These are phyloP conservation scores for Populus simonii DNA, from an alignment of 345 rosid species.

Conservation along the genomic window DNA sequence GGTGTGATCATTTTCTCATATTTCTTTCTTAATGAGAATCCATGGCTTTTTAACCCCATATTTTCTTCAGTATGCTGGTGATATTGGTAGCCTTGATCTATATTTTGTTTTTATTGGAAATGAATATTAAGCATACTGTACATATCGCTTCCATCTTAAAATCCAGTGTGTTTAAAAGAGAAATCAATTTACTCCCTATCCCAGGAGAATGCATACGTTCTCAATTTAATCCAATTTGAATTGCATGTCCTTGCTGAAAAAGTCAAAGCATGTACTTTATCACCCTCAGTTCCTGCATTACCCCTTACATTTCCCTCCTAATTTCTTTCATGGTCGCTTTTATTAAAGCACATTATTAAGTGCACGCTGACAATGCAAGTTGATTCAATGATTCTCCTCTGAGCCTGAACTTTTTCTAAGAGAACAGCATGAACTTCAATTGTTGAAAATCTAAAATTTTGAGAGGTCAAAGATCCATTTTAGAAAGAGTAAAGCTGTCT, in stretches of 20 bases:
- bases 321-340: background rate
- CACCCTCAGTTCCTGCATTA: no score
- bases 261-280: background rate
- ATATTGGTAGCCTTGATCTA: background rate
- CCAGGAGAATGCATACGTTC: background rate
- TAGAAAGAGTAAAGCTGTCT: background rate
- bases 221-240: background rate
- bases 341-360: background rate
- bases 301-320: background rate
- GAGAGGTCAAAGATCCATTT: background rate
- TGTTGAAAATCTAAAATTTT: background rate
- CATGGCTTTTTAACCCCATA: background rate
- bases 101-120: background rate
- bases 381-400: background rate
- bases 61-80: background rate
- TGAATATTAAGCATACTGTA: background rate
- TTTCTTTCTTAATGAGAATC: background rate
- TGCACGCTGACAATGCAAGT: background rate
- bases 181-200: background rate
- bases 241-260: background rate
- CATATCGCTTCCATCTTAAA: background rate
- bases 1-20: constrained; percentile 42
- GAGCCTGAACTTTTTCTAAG: background rate
- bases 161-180: background rate
- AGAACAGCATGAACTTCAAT: background rate